Evolutionary conservation across 2,329 filamentous ascomycete species (phyloP).

Genomic region (Ceratocystis cubensis): DNA sequence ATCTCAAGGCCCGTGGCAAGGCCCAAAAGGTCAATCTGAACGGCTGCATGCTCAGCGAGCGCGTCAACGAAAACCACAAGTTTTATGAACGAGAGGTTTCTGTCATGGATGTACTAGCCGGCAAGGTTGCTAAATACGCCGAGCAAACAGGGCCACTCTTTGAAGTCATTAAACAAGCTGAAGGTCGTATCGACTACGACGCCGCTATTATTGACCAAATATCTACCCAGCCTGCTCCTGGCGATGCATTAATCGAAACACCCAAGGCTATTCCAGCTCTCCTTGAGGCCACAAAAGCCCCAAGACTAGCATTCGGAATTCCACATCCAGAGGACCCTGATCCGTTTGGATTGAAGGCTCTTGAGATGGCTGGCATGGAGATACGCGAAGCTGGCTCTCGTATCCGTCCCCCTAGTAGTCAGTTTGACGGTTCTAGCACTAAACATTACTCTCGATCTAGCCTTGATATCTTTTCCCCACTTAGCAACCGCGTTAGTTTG

Average conservation of each 20-base stretch:
- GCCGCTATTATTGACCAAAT: conserved; percentile 50
- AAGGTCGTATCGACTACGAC: conserved; percentile 69
- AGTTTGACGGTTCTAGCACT: conserved; percentile 70
- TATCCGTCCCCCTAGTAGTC: conserved; percentile 58
- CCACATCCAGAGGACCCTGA: conserved; percentile 74
- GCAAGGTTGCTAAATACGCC: conserved; percentile 41
- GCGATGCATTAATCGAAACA: conserved; percentile 51
- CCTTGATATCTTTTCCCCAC: conserved; percentile 47
- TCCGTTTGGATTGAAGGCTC: conserved; percentile 76
- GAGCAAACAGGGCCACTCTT: conserved; percentile 50
- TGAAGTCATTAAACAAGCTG: conserved; percentile 77
- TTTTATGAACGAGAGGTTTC: conserved; percentile 41
- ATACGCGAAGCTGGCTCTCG: conserved; percentile 76
- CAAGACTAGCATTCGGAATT: conserved; percentile 55
- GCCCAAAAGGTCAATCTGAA: conserved; percentile 43
- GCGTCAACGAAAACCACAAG: conserved; percentile 46
- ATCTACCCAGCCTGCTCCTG: conserved; percentile 57
- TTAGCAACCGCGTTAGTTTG: conserved; percentile 60
- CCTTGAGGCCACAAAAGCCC: conserved; percentile 26
- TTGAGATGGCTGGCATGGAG: conserved; percentile 82
- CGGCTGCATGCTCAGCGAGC: conserved; percentile 45
- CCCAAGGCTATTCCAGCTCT: conserved; percentile 29
- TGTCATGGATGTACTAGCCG: conserved; percentile 45
- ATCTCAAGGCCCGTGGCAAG: conserved; percentile 46
- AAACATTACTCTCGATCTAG: conserved; percentile 51